Conservation (phyloP, 768 basidiomycete species). For the Agaricus blazei region DNA sequence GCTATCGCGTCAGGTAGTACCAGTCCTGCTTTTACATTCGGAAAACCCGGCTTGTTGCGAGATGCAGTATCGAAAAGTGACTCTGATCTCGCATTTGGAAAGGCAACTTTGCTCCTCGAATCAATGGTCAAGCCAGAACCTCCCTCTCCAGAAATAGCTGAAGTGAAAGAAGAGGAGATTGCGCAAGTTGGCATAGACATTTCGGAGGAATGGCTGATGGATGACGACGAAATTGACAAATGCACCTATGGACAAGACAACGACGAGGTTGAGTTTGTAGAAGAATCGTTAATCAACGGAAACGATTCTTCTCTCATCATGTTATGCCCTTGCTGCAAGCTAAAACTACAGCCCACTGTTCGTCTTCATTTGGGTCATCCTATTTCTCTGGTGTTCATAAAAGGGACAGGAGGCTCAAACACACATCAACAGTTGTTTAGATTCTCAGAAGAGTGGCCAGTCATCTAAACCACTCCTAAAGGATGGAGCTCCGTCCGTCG, state of each 20-base stretch:
- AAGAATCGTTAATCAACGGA: not conserved
- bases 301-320: not conserved
- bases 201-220: constrained; percentile 39
- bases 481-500: not conserved
- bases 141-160: not conserved
- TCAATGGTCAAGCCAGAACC: not conserved
- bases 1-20: not conserved
- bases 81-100: not conserved
- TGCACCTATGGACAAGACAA: constrained; percentile 13
- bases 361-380: not conserved
- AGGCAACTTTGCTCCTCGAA: not conserved
- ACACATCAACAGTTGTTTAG: not conserved
- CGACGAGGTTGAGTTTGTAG: constrained; percentile 13
- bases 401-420: not conserved
- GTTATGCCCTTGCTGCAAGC: constrained; percentile 25
- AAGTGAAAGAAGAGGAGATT: not conserved
- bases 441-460: not conserved
- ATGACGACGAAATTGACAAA: constrained; percentile 54
- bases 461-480: not conserved
- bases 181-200: constrained; percentile 22
- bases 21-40: constrained; percentile 12
- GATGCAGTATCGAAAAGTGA: not conserved
- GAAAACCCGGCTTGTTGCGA: constrained; percentile 14
- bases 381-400: not conserved
- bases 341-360: constrained; percentile 13